phyloP scores from a whole-genome alignment of 495 filamentous ascomycete genomes.

The Sordaria brevicollis region DNA sequence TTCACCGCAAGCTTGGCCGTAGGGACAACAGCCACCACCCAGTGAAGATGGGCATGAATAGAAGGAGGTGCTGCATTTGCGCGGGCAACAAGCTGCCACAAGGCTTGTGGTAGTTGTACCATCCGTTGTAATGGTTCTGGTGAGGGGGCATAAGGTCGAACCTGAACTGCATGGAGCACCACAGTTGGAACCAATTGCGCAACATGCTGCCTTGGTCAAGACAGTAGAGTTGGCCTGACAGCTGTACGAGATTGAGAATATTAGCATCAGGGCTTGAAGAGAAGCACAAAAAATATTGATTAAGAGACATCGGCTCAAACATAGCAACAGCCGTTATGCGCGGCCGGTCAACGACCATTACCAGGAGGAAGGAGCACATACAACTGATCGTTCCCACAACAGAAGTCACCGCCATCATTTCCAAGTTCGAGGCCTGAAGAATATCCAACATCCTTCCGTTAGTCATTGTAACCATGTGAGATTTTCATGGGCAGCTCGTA shows the following conservation, averaged over 20 bases:
- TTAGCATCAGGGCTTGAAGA: not conserved
- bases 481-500: not conserved
- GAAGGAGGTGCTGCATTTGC: slow-evolving; percentile 25
- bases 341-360: not conserved
- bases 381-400: slow-evolving; percentile 10
- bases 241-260: slow-evolving; percentile 10
- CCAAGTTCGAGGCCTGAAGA: slow-evolving; percentile 10
- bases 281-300: not conserved
- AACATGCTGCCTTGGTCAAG: slow-evolving; percentile 21
- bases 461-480: not conserved
- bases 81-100: slow-evolving; percentile 27
- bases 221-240: slow-evolving; percentile 17
- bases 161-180: slow-evolving; percentile 17
- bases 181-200: slow-evolving; percentile 26
- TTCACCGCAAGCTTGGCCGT: slow-evolving; percentile 24
- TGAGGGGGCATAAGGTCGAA: slow-evolving; percentile 11
- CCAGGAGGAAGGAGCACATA: not conserved
- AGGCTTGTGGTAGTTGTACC: slow-evolving; percentile 8
- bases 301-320: not conserved
- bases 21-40: slow-evolving; percentile 36
- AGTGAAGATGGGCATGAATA: slow-evolving; percentile 30
- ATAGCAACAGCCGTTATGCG: not conserved
- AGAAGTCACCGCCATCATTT: not conserved
- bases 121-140: slow-evolving; percentile 10
- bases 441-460: not conserved